Conservation (phyloP, 345 rosid genomes). For the Combretum micranthum region DNA sequence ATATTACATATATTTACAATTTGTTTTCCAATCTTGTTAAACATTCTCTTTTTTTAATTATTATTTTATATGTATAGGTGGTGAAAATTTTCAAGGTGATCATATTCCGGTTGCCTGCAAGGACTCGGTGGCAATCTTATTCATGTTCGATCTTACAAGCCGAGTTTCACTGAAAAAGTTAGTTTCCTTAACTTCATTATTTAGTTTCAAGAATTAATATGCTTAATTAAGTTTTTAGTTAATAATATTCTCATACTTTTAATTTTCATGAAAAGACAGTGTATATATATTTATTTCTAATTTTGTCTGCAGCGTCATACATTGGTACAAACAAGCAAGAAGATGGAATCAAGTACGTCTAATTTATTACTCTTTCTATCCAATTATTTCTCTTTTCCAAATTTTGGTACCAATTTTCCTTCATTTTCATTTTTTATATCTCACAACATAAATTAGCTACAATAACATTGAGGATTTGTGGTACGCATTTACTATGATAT, state of each 20-base stretch:
- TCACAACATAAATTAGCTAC: too few species aligned
- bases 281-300: neutral
- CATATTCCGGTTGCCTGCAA: conserved; percentile 69
- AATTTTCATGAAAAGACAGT: too few species aligned
- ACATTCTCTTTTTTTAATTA: too few species aligned
- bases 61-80: conserved; percentile 16
- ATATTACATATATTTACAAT: too few species aligned
- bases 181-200: neutral
- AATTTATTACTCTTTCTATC: neutral
- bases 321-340: conserved; percentile 80
- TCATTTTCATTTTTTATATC: neutral
- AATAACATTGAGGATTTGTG: too few species aligned
- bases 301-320: conserved; percentile 45
- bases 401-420: neutral
- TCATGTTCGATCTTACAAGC: conserved; percentile 91
- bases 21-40: too few species aligned
- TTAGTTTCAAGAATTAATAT: neutral
- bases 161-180: conserved; percentile 69
- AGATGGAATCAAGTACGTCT: conserved; percentile 63
- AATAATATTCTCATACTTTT: too few species aligned
- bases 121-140: conserved; percentile 76
- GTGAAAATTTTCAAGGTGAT: conserved; percentile 27
- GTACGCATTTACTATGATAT: too few species aligned
- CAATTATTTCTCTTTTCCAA: too few species aligned
- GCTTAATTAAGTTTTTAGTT: neutral